Conservation (phyloP, 148 eudicot genomes). For the Vaccinium corymbosum region DNA sequence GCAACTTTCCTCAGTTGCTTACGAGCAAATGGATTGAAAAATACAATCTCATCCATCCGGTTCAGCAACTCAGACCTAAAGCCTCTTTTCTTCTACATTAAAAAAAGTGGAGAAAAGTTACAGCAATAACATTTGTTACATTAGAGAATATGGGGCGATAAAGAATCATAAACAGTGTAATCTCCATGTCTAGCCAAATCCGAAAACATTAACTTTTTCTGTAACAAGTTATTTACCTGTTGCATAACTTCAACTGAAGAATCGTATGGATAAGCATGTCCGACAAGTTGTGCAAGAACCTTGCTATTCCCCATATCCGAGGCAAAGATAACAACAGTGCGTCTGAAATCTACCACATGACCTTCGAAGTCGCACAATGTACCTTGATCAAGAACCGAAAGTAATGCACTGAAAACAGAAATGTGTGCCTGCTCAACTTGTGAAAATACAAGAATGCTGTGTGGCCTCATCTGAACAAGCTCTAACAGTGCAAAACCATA, state of each 20-base stretch:
- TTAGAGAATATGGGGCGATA: neutral
- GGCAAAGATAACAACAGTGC: constrained; percentile 1
- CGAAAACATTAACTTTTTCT: neutral
- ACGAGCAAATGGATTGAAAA: neutral
- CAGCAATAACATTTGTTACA: neutral
- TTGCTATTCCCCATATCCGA: neutral
- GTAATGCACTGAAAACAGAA: neutral
- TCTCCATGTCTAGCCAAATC: neutral
- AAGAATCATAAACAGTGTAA: neutral
- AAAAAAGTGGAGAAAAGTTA: neutral
- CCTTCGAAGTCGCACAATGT: neutral
- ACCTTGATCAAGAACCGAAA: neutral
- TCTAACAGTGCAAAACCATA: neutral
- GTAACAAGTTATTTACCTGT: neutral
- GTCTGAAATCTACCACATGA: neutral
- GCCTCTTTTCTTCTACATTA: neutral
- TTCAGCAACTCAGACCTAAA: constrained; percentile 11
- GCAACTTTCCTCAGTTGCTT: constrained; percentile 5
- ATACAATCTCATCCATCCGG: neutral
- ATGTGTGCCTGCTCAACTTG: constrained; percentile 3
- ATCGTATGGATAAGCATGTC: neutral
- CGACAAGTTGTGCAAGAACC: neutral
- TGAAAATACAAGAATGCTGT: constrained; percentile 8
- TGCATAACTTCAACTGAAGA: neutral
- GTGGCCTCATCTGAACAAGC: neutral